phyloP scores from a whole-genome alignment of 257 asterid genomes.

The Coffea canephora region DNA sequence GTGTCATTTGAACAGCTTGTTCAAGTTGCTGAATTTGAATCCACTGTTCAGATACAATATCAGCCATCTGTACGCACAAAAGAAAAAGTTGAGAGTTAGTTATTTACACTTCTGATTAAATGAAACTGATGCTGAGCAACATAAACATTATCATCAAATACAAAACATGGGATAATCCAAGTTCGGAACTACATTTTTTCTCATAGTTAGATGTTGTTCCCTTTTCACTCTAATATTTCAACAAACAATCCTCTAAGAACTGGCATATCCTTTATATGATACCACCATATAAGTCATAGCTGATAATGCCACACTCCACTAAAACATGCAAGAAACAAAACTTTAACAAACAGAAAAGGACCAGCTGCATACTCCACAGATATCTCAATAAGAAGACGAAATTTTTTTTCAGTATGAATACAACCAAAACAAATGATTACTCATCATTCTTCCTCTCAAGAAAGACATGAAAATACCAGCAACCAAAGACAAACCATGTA shows the following conservation, averaged over 20 bases:
- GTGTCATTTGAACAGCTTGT: constrained; percentile 85
- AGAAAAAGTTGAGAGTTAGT: not conserved
- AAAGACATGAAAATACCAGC: not conserved
- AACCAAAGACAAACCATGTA: not conserved
- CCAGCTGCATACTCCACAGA: not conserved
- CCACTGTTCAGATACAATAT: constrained; percentile 82
- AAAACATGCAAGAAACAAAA: not conserved
- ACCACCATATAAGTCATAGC: not conserved
- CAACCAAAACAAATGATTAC: not conserved
- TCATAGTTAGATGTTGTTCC: not conserved
- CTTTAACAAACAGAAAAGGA: not conserved
- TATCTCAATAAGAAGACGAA: not conserved
- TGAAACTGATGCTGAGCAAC: not conserved
- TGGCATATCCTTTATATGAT: not conserved
- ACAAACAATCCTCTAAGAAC: not conserved
- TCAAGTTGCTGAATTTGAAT: constrained; percentile 86
- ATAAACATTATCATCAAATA: not conserved
- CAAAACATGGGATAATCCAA: not conserved
- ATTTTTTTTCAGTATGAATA: not conserved
- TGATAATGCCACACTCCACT: not conserved
- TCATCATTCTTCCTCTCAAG: not conserved
- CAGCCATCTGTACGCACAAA: constrained; percentile 42
- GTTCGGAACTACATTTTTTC: not conserved
- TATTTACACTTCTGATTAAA: not conserved
- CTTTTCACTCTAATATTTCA: not conserved